Evolutionary conservation across 768 basidiomycete genomes (phyloP).

Genomic region (Leccinum disarticulatum): DNA sequence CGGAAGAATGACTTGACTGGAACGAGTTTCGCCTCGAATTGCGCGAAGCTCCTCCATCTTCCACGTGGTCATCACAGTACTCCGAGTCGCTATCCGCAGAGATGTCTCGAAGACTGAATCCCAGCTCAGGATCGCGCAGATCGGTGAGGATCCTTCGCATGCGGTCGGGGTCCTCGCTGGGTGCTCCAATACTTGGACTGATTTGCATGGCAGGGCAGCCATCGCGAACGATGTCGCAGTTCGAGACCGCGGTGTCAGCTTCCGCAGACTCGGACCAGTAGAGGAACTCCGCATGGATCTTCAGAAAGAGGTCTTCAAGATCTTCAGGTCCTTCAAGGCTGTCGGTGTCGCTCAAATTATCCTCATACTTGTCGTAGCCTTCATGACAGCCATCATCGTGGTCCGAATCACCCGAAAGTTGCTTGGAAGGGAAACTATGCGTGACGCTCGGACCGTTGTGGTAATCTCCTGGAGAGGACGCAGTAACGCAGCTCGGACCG

Average conservation of each 20-base stretch:
- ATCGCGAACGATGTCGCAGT: not conserved
- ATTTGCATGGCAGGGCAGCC: not conserved
- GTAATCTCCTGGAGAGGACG: too few species aligned
- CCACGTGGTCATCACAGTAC: not conserved
- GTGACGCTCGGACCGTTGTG: too few species aligned
- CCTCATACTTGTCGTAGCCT: not conserved
- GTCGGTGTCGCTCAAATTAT: not conserved
- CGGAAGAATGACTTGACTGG: not conserved
- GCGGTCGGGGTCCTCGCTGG: conserved; percentile 1
- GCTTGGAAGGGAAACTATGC: not conserved
- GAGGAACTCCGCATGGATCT: not conserved
- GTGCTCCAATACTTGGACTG: not conserved
- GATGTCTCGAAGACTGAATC: conserved; percentile 1
- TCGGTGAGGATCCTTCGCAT: conserved; percentile 18
- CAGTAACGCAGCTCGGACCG: not conserved
- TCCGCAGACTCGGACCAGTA: not conserved
- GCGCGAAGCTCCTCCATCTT: not conserved
- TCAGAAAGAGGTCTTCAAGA: not conserved
- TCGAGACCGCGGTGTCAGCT: not conserved
- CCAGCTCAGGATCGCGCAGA: conserved; percentile 16
- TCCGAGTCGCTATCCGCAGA: conserved; percentile 10
- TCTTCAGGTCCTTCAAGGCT: not conserved
- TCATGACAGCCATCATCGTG: not conserved
- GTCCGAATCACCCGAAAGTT: not conserved
- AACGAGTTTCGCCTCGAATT: not conserved